Evolutionary conservation across 306 rosid genomes (phyloP).

Genomic region (Cucurbita maxima): DNA sequence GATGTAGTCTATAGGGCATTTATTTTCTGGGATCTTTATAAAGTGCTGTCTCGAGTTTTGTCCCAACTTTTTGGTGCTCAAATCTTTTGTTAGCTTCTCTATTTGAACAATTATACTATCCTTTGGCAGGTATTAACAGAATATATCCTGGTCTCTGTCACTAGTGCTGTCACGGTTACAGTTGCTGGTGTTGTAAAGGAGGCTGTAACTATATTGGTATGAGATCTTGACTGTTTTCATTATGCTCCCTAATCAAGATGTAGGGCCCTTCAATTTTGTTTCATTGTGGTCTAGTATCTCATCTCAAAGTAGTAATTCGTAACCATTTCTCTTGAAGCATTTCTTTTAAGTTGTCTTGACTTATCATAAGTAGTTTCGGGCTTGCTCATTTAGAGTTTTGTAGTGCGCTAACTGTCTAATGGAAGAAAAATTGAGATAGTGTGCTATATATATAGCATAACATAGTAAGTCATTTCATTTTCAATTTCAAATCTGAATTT

Average conservation of each 20-base stretch:
- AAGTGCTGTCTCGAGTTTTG: background rate
- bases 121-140: constrained; percentile 70
- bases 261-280: background rate
- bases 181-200: constrained; percentile 98
- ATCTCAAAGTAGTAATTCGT: background rate
- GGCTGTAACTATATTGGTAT: constrained; percentile 92
- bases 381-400: background rate
- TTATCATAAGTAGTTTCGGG: background rate
- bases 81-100: background rate
- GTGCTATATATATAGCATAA: background rate
- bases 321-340: background rate
- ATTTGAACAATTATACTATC: constrained; percentile 5
- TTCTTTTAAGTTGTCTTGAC: background rate
- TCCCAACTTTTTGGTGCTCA: background rate
- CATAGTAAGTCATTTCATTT: background rate
- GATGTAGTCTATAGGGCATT: background rate
- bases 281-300: background rate
- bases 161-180: constrained; percentile 95
- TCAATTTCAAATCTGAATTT: background rate
- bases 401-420: background rate
- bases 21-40: background rate
- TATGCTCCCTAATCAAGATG: background rate
- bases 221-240: constrained; percentile 2
- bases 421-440: background rate
- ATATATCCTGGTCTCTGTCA: constrained; percentile 77